Base-by-base conservation (phyloP, 352 stramenopile genomes). In the Globisporangium radiosum region DNA sequence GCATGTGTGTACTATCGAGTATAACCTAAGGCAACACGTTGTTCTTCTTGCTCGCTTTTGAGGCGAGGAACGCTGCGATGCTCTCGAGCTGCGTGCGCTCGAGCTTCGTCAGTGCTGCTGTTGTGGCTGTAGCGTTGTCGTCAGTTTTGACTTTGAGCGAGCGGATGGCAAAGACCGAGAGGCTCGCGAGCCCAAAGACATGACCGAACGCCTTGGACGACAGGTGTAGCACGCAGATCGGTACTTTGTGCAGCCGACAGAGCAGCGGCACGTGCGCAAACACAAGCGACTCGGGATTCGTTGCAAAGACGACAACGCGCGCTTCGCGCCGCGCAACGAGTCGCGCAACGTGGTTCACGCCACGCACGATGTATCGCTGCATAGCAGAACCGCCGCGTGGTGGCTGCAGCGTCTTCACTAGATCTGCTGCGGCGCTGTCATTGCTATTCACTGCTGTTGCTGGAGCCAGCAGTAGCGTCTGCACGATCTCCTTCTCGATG, bases 261-360 rank as follows among this genome's bases (percentile, higher is more conserved):
- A 90, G 67, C 54, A 92, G 53, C 44, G 80, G 82, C 52, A 92
- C 59, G 59, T 92, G 80, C 19, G 68, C 76, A 45, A 89, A 89
- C 40, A 62, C 60, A 39, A 73, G 65, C 37, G 70, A 72, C 56
- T 88, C 76, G 19, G 76, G 77, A 47, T 92, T 87, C 15, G 66
- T 78, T 11, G 81, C 81, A 45, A 90, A 83, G 40, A 92, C 77
- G 7, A 87, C 81, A 6, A 92, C 78, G 42, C 63, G 57, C 49
- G 88, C 52, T 60, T 85, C 68, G 0, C 72, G 53, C 51, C 56
- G 71, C 5, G 66, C 69, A 33, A 87, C 67, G 3, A 76, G 62
- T 0, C 67, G 65, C 5, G 75, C 64, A 17, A 90, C 80, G 38
- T 87, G 72, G 45, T 89, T 92, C 43, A 85, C 70, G 15, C 82